These are phyloP conservation scores for Fusarium denticulatum DNA, from an alignment of 2,329 filamentous ascomycete genomes.

Conservation along the genomic window DNA sequence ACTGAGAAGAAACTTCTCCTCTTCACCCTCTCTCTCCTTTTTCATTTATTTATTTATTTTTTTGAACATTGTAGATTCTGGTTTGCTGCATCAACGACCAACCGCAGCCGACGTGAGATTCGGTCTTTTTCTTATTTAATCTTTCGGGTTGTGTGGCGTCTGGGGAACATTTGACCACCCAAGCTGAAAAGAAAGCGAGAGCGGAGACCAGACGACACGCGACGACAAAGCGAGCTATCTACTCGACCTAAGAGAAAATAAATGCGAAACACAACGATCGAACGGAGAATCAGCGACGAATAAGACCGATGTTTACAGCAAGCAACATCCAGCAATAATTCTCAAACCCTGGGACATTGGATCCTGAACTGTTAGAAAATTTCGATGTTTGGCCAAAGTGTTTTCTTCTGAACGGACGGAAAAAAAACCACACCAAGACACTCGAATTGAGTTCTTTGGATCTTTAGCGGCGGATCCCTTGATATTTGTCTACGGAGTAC, in stretches of 20 bases:
- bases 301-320: background rate
- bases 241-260: conserved; percentile 5
- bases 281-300: conserved; percentile 16
- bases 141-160: conserved; percentile 15
- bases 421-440: background rate
- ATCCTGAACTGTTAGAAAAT: conserved; percentile 20
- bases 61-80: background rate
- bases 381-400: conserved; percentile 14
- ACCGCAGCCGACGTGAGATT: background rate
- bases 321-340: conserved; percentile 16
- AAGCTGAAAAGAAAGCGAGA: conserved; percentile 15
- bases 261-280: conserved; percentile 16
- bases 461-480: background rate
- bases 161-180: conserved; percentile 12
- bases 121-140: conserved; percentile 6
- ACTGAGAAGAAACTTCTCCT: conserved; percentile 1
- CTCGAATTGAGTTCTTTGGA: conserved; percentile 14
- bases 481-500: background rate
- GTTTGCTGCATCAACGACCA: conserved; percentile 9
- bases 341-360: conserved; percentile 5
- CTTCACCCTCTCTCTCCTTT: conserved; percentile 14
- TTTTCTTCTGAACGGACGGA: conserved; percentile 16
- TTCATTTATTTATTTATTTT: background rate
- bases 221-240: conserved; percentile 2
- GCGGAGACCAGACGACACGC: conserved; percentile 25